Percentiles rank a stretch among this genome's conserved stretches.
Evolutionary conservation across 2,329 filamentous ascomycete species (phyloP).

Genomic region (Emergomyces pasteurianus): DNA sequence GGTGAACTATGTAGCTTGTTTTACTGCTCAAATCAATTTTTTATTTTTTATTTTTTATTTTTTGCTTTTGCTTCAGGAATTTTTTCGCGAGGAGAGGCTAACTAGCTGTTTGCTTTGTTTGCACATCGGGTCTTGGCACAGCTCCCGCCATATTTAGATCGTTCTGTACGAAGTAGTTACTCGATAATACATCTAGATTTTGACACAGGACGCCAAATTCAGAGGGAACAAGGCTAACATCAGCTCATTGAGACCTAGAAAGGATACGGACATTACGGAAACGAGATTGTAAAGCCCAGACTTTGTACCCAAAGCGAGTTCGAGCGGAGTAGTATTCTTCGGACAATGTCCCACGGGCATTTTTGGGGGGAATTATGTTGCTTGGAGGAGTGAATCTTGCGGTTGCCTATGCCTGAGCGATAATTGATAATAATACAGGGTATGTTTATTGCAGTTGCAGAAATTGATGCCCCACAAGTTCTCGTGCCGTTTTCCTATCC

Average conservation of each 20-base stretch:
- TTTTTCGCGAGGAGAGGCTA: constrained; percentile 14
- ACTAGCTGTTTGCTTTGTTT: constrained; percentile 20
- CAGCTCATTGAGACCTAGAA: background rate
- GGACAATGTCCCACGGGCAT: no score
- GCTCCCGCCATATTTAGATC: no score
- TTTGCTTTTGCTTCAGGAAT: constrained; percentile 12
- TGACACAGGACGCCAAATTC: no score
- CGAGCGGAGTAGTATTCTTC: no score
- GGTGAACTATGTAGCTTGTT: background rate
- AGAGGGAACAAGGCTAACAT: background rate
- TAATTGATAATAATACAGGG: background rate
- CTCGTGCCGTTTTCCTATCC: constrained; percentile 24
- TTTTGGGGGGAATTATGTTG: no score
- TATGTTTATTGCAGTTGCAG: constrained; percentile 8
- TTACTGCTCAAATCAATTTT: no score
- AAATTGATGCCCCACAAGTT: constrained; percentile 27
- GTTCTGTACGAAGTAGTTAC: no score
- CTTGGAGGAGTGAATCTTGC: background rate
- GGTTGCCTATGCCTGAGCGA: background rate
- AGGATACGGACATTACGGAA: no score
- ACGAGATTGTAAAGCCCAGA: no score
- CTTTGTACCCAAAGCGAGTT: no score
- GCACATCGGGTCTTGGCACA: constrained; percentile 5
- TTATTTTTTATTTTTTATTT: no score
- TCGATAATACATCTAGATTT: no score